Evolutionary conservation across 1,139 yeast genomes (phyloP).

Genomic region (Wickerhamomyces sp.): DNA sequence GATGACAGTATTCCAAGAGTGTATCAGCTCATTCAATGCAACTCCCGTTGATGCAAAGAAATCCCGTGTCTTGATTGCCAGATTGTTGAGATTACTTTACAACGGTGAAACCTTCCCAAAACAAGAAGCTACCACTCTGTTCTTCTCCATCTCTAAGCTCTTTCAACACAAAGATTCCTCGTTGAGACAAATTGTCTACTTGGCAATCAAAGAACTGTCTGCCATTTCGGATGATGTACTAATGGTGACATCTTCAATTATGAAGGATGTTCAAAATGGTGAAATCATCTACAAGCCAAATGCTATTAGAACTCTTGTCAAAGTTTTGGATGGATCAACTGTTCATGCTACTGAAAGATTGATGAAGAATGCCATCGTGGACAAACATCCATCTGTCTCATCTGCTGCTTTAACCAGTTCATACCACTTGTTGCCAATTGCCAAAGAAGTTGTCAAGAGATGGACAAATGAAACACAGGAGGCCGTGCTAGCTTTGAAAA

Average conservation of each 20-base stretch:
- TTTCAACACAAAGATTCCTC: slow-evolving; percentile 92
- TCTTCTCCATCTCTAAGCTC: slow-evolving; percentile 89
- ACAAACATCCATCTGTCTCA: slow-evolving; percentile 79
- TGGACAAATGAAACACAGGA: slow-evolving; percentile 94
- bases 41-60: slow-evolving; percentile 85
- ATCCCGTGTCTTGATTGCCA: slow-evolving; percentile 75
- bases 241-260: slow-evolving; percentile 96
- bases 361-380: slow-evolving; percentile 90
- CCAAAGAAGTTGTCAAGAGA: slow-evolving; percentile 87
- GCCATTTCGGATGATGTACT: slow-evolving; percentile 83
- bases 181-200: slow-evolving; percentile 87
- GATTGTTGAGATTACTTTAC: slow-evolving; percentile 65
- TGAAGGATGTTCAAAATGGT: slow-evolving; percentile 94
- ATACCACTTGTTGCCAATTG: slow-evolving; percentile 82
- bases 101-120: slow-evolving; percentile 85
- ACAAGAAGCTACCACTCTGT: slow-evolving; percentile 86
- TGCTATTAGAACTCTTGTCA: slow-evolving; percentile 86
- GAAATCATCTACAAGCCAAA: slow-evolving; percentile 86
- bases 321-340: slow-evolving; percentile 87
- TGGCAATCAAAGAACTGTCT: slow-evolving; percentile 88
- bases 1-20: slow-evolving; percentile 96
- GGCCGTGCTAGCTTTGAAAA: slow-evolving; percentile 62
- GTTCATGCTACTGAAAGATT: slow-evolving; percentile 93
- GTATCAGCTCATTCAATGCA: slow-evolving; percentile 88
- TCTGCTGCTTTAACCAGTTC: slow-evolving; percentile 92